These are phyloP conservation scores for Teratosphaeriaceae sp. DNA, from an alignment of 2,329 filamentous ascomycete species.

Conservation along the genomic window DNA sequence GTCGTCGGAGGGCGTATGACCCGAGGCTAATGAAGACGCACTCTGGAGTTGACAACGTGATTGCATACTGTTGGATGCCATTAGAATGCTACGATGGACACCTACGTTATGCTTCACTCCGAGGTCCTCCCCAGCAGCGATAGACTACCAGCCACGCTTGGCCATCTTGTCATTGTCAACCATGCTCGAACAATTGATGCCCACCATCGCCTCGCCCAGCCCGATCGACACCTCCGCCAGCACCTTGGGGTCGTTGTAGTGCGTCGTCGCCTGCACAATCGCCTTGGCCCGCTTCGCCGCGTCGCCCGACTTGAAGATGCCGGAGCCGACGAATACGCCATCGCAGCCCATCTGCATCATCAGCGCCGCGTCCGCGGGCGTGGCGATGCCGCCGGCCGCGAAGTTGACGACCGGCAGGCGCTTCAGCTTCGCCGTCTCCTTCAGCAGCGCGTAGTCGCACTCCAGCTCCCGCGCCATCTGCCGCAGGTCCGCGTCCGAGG, in stretches of 20 bases:
- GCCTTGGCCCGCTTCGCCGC: slow-evolving; percentile 84
- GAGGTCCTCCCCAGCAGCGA: background rate
- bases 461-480: slow-evolving; percentile 76
- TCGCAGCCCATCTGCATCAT: slow-evolving; percentile 99
- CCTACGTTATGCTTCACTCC: background rate
- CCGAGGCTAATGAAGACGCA: too few relatives aligned
- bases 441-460: slow-evolving; percentile 69
- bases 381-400: slow-evolving; percentile 98
- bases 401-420: slow-evolving; percentile 96
- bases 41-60: too few relatives aligned
- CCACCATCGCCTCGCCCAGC: slow-evolving; percentile 96
- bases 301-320: slow-evolving; percentile 96
- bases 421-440: slow-evolving; percentile 79
- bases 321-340: slow-evolving; percentile 92
- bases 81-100: background rate
- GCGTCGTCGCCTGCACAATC: slow-evolving; percentile 89
- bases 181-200: slow-evolving; percentile 80
- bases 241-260: slow-evolving; percentile 78
- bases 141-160: slow-evolving; percentile 66
- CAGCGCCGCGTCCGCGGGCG: slow-evolving; percentile 89
- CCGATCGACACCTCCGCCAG: slow-evolving; percentile 82
- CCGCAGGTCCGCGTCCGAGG: slow-evolving; percentile 66
- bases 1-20: too few relatives aligned
- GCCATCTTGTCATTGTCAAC: slow-evolving; percentile 74
- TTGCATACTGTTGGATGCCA: background rate